Evolutionary conservation across 2,329 filamentous ascomycete species (phyloP).

Genomic region (Aureobasidium musti): DNA sequence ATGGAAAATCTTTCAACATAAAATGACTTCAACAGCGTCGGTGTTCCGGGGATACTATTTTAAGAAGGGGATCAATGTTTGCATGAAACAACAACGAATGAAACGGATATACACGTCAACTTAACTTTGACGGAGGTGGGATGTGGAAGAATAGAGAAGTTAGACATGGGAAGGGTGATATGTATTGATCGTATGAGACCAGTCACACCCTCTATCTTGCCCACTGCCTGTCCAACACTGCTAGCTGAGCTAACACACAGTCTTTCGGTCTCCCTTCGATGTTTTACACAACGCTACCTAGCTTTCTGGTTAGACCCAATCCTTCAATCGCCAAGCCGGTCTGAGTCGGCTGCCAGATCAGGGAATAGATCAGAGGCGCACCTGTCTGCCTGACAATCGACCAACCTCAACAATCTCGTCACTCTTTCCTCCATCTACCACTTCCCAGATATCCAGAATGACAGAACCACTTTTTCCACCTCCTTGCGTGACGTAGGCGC

Average conservation of each 20-base stretch:
- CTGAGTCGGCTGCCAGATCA: not conserved
- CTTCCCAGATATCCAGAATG: not conserved
- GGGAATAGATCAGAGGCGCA: not conserved
- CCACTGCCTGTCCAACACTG: too few relatives aligned
- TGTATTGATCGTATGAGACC: not conserved
- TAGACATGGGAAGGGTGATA: not conserved
- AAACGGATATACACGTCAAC: slow-evolving; percentile 23
- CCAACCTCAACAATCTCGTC: too few relatives aligned
- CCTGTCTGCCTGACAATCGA: not conserved
- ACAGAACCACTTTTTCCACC: not conserved
- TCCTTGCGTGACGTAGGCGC: not conserved
- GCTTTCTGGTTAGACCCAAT: not conserved
- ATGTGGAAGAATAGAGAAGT: not conserved
- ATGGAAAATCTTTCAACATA: slow-evolving; percentile 22
- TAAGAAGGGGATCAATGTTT: slow-evolving; percentile 22
- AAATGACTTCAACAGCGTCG: slow-evolving; percentile 30
- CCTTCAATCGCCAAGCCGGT: not conserved
- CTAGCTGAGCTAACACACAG: too few relatives aligned
- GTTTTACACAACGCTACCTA: too few relatives aligned
- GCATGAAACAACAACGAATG: slow-evolving; percentile 17
- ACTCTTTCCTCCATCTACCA: not conserved
- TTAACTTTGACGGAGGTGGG: slow-evolving; percentile 27
- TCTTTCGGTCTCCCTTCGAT: not conserved
- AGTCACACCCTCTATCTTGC: not conserved
- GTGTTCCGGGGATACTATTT: slow-evolving; percentile 27